Percentiles rank a stretch among this genome's conserved stretches.
Evolutionary conservation across 352 stramenopile species (phyloP).

Genomic region (Pseudoperonospora humuli): DNA sequence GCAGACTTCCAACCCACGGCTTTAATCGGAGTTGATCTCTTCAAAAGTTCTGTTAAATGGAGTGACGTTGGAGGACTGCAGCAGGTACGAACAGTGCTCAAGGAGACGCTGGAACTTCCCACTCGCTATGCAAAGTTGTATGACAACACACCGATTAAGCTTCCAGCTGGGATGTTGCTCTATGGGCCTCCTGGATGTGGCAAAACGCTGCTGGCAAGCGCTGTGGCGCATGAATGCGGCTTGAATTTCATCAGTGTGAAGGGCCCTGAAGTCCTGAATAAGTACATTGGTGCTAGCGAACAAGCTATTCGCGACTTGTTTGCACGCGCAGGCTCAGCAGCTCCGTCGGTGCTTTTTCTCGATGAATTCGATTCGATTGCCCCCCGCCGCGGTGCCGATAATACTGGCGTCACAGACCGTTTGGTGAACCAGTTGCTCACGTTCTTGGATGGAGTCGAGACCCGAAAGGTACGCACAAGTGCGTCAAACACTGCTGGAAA

Average conservation of each 20-base stretch:
- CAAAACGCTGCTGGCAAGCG: slow-evolving; percentile 84
- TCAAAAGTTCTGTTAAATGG: slow-evolving; percentile 85
- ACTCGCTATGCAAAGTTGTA: slow-evolving; percentile 77
- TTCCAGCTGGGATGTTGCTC: slow-evolving; percentile 81
- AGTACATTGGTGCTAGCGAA: slow-evolving; percentile 88
- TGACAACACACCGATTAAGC: slow-evolving; percentile 72
- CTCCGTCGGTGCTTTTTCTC: slow-evolving; percentile 76
- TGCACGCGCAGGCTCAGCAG: slow-evolving; percentile 55
- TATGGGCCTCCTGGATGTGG: slow-evolving; percentile 89
- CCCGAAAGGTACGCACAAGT: slow-evolving; percentile 43
- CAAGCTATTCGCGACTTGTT: slow-evolving; percentile 87
- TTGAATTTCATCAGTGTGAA: slow-evolving; percentile 90
- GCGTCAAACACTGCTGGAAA: neutral
- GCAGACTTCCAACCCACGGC: slow-evolving; percentile 76
- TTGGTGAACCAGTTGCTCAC: slow-evolving; percentile 98
- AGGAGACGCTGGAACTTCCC: slow-evolving; percentile 85
- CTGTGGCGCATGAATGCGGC: slow-evolving; percentile 79
- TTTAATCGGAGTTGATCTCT: slow-evolving; percentile 71
- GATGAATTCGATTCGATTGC: slow-evolving; percentile 95
- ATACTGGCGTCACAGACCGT: slow-evolving; percentile 94
- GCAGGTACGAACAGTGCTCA: slow-evolving; percentile 74
- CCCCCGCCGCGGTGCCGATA: slow-evolving; percentile 88
- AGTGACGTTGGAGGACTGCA: slow-evolving; percentile 79
- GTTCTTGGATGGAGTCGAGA: slow-evolving; percentile 95
- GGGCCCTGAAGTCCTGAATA: slow-evolving; percentile 85